A percentile compares a stretch with the other conserved stretches of the same genome.
These are phyloP conservation scores for Flaveria trinervia DNA, from an alignment of 129 eudicot species.

Conservation along the genomic window DNA sequence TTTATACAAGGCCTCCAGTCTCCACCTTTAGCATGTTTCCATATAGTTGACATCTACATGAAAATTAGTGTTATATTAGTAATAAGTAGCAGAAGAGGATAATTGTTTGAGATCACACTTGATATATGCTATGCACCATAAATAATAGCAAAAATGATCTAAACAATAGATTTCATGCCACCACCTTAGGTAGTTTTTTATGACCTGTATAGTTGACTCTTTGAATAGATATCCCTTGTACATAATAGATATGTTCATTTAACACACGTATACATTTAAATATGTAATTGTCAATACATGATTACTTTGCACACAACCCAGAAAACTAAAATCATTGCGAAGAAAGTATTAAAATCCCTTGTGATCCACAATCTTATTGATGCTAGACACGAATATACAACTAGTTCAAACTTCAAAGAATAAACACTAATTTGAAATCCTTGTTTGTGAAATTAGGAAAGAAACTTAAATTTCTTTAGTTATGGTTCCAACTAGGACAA, in stretches of 20 bases:
- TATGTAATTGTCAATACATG: neutral
- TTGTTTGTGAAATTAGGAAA: neutral
- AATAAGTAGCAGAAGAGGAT: slow-evolving; percentile 11
- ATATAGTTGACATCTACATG: slow-evolving; percentile 81
- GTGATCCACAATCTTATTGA: neutral
- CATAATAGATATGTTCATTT: neutral
- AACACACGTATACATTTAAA: neutral
- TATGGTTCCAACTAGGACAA: neutral
- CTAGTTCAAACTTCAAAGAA: neutral
- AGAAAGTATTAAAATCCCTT: neutral
- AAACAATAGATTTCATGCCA: neutral
- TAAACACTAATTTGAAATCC: neutral
- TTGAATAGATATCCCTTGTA: neutral
- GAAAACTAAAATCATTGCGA: neutral
- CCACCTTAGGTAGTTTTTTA: neutral
- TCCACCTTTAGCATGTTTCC: slow-evolving; percentile 86
- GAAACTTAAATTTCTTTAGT: neutral
- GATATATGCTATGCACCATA: neutral
- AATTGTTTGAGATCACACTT: neutral
- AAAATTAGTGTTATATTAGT: slow-evolving; percentile 27
- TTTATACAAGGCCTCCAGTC: slow-evolving; percentile 89
- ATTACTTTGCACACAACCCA: slow-evolving; percentile 11
- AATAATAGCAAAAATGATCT: neutral
- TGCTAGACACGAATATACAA: slow-evolving; percentile 1
- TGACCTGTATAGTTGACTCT: neutral